A percentile compares a stretch with the other conserved stretches of the same genome.
These are phyloP conservation scores for Eucalyptus grandis DNA, from an alignment of 345 rosid genomes.

Conservation along the genomic window DNA sequence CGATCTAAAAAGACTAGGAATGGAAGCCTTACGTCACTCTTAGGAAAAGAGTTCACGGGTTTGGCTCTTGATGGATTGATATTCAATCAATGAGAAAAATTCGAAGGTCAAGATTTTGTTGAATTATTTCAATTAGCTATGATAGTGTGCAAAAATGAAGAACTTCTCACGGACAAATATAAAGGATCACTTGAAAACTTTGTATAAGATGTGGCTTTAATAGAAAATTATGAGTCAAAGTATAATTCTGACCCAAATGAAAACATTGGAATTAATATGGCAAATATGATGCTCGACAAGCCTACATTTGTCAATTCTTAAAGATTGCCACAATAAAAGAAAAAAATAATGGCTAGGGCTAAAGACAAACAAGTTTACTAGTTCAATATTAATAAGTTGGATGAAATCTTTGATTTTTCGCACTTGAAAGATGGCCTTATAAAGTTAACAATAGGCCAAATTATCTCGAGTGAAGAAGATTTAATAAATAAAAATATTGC, in stretches of 20 bases:
- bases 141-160: not conserved
- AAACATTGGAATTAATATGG: not conserved
- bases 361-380: not conserved
- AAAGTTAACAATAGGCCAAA: not conserved
- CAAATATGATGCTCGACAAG: not conserved
- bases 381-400: not conserved
- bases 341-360: not conserved
- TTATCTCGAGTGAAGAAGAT: not conserved
- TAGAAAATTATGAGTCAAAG: not conserved
- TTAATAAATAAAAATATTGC: no score
- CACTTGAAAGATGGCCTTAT: not conserved
- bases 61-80: not conserved
- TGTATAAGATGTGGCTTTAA: not conserved
- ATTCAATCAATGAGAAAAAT: not conserved
- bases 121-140: not conserved
- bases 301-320: not conserved
- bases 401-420: no score
- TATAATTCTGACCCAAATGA: not conserved
- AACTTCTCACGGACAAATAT: not conserved
- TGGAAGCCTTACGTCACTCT: not conserved
- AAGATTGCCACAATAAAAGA: not conserved
- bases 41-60: not conserved
- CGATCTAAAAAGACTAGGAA: not conserved
- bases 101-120: not conserved
- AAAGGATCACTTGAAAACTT: not conserved